Conservation (phyloP, 495 filamentous ascomycete species). For the Cenococcum geophilum region DNA sequence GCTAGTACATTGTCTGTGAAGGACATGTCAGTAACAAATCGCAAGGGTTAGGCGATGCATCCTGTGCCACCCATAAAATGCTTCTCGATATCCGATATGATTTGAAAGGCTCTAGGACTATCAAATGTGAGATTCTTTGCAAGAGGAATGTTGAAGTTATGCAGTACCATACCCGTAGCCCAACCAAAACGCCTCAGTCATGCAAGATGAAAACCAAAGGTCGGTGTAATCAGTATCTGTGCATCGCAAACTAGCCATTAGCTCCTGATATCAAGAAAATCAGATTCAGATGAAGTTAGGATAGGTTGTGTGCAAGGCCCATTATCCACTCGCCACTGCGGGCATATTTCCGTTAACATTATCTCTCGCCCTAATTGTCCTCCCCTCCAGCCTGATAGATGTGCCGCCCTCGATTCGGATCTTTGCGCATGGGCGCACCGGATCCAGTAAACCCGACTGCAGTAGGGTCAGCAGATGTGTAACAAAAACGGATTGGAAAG, state of each 20-base stretch:
- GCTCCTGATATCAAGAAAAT: not conserved
- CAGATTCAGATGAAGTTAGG: not conserved
- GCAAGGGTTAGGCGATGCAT: too few species aligned
- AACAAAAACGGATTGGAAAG: constrained; percentile 20
- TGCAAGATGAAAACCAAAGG: not conserved
- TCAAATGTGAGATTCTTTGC: not conserved
- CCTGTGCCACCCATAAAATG: not conserved
- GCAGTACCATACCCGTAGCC: not conserved
- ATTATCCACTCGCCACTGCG: not conserved
- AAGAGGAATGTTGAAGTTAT: not conserved
- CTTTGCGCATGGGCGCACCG: constrained; percentile 89
- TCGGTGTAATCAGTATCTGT: not conserved
- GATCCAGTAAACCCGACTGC: constrained; percentile 93
- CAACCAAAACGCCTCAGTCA: not conserved
- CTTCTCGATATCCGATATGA: not conserved
- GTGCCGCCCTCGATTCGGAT: constrained; percentile 73
- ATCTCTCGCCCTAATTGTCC: constrained; percentile 26
- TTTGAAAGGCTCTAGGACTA: not conserved
- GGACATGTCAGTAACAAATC: too few species aligned
- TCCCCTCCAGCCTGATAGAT: constrained; percentile 79
- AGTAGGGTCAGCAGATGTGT: constrained; percentile 36
- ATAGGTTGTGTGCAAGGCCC: not conserved
- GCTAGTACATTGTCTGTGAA: too few species aligned
- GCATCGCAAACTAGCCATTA: constrained; percentile 2
- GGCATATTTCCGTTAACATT: not conserved